A percentile compares a stretch with the other conserved stretches of the same genome.
These are phyloP conservation scores for Paramyrothecium roridum DNA, from an alignment of 2,329 filamentous ascomycete genomes.

Conservation along the genomic window DNA sequence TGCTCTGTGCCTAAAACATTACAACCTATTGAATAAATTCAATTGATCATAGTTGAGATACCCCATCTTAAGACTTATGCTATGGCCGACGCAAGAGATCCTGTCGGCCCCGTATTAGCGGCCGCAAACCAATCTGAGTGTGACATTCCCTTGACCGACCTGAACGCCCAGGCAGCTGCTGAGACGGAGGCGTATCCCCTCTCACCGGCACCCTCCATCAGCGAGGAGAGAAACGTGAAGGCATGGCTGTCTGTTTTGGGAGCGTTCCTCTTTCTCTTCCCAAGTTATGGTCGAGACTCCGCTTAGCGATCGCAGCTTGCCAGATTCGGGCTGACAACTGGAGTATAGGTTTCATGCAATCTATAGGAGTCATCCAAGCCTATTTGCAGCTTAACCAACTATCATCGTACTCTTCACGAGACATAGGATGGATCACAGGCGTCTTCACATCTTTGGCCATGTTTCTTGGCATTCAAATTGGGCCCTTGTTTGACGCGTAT, in stretches of 20 bases:
- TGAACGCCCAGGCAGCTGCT: too few species aligned
- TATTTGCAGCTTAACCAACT: constrained; percentile 43
- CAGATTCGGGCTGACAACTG: background rate
- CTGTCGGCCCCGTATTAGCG: too few species aligned
- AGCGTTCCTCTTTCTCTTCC: background rate
- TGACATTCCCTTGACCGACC: too few species aligned
- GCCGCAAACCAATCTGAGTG: too few species aligned
- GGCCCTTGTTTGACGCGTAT: constrained; percentile 45
- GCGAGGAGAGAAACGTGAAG: background rate
- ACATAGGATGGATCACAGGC: constrained; percentile 48
- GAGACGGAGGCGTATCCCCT: too few species aligned
- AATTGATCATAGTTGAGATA: too few species aligned
- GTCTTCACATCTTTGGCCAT: constrained; percentile 41
- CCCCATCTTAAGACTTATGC: too few species aligned
- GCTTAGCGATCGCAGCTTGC: background rate
- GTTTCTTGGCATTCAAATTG: constrained; percentile 42
- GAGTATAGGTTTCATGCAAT: constrained; percentile 39
- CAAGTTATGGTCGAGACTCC: background rate
- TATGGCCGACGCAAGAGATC: too few species aligned
- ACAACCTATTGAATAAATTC: too few species aligned
- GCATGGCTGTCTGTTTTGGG: background rate
- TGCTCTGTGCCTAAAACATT: too few species aligned
- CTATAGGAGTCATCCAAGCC: constrained; percentile 44
- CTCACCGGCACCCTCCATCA: too few species aligned
- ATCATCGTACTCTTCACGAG: constrained; percentile 32